These are phyloP conservation scores for Trichoderma asperelloides DNA, from an alignment of 495 filamentous ascomycete genomes.

Conservation along the genomic window DNA sequence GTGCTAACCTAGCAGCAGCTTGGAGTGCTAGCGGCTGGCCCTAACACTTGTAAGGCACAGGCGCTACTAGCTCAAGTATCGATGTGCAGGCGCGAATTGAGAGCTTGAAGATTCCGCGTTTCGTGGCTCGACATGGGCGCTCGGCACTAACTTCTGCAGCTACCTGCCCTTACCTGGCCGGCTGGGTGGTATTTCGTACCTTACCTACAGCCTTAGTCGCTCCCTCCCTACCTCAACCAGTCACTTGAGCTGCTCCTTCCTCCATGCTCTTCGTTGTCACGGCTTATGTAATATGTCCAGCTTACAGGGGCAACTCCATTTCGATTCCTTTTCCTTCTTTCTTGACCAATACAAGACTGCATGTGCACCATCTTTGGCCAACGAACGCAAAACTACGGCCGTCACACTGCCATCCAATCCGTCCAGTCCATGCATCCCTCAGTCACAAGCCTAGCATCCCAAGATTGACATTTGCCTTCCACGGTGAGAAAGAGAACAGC, in stretches of 20 bases:
- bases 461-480: conserved; percentile 1
- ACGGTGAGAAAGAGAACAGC: background rate
- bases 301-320: background rate
- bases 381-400: background rate
- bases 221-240: background rate
- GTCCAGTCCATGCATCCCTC: background rate
- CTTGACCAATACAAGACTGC: background rate
- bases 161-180: background rate
- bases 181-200: background rate
- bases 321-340: background rate
- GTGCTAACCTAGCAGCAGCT: too few species aligned
- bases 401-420: background rate
- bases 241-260: background rate
- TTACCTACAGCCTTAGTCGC: background rate
- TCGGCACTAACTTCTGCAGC: conserved; percentile 1
- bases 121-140: background rate
- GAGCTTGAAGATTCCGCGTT: conserved; percentile 7
- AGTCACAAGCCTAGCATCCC: background rate
- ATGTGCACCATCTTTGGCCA: background rate
- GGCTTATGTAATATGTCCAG: background rate
- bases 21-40: background rate
- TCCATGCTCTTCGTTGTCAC: background rate
- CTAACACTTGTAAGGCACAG: background rate
- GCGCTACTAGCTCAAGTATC: background rate
- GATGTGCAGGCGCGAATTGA: too few species aligned